phyloP scores from a whole-genome alignment of 2,329 filamentous ascomycete species.

The Diaporthe ampelina region DNA sequence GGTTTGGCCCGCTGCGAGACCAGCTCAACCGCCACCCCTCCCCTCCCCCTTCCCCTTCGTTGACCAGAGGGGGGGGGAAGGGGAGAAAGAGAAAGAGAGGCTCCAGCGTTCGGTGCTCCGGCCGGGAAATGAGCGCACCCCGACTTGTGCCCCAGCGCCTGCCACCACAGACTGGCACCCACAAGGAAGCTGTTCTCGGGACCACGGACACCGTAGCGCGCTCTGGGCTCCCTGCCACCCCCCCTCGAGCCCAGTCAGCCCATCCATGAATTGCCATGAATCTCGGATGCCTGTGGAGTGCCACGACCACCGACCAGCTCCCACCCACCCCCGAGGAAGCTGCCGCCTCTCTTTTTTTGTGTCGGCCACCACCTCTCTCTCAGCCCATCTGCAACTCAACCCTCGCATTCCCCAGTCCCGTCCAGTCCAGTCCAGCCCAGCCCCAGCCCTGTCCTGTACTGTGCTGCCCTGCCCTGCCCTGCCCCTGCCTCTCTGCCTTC shows the following conservation, averaged over 20 bases:
- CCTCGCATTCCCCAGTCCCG: slow-evolving; percentile 22
- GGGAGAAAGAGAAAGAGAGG: neutral
- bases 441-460: no score
- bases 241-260: slow-evolving; percentile 34
- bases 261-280: slow-evolving; percentile 29
- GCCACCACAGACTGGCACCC: slow-evolving; percentile 16
- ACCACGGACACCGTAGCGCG: slow-evolving; percentile 39
- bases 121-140: slow-evolving; percentile 33
- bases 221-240: slow-evolving; percentile 33
- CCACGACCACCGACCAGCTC: slow-evolving; percentile 32
- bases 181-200: slow-evolving; percentile 34
- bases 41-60: neutral
- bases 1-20: slow-evolving; percentile 14
- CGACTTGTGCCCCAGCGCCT: slow-evolving; percentile 6
- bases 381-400: slow-evolving; percentile 37
- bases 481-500: slow-evolving; percentile 40
- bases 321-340: slow-evolving; percentile 33
- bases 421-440: slow-evolving; percentile 28
- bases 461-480: slow-evolving; percentile 39
- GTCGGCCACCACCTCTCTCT: slow-evolving; percentile 41
- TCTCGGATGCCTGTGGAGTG: slow-evolving; percentile 40
- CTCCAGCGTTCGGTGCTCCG: slow-evolving; percentile 41
- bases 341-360: slow-evolving; percentile 30
- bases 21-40: neutral
- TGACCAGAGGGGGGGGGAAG: neutral